Percentiles rank a stretch among this genome's conserved stretches.
Conservation (phyloP, 495 filamentous ascomycete species). For the Penicillium angulare region DNA sequence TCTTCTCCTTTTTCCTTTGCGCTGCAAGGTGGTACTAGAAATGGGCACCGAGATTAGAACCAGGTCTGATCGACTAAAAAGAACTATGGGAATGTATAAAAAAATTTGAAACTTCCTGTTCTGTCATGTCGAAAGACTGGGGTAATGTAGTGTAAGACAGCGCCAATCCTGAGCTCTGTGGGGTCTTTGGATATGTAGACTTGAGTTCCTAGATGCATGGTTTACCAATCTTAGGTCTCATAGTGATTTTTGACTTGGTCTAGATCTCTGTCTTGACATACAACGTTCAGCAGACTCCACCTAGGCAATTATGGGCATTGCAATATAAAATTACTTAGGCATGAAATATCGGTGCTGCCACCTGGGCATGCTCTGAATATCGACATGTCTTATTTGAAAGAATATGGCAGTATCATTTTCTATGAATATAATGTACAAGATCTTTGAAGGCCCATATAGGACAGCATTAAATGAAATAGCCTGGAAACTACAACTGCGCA, state of each 20-base stretch:
- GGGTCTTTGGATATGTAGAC: not conserved
- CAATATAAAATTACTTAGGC: too few relatives aligned
- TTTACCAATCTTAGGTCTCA: too few relatives aligned
- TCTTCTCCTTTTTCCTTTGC: slow-evolving; percentile 8
- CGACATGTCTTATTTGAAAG: not conserved
- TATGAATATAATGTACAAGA: slow-evolving; percentile 11
- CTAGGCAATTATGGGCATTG: too few relatives aligned
- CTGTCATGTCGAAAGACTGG: slow-evolving; percentile 16
- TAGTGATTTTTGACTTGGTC: too few relatives aligned
- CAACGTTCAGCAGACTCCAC: too few relatives aligned
- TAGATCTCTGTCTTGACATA: too few relatives aligned
- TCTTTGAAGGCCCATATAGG: not conserved
- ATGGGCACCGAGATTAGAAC: slow-evolving; percentile 15
- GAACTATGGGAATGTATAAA: slow-evolving; percentile 28
- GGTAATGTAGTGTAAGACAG: slow-evolving; percentile 1
- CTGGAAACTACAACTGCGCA: slow-evolving; percentile 37
- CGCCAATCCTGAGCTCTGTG: not conserved
- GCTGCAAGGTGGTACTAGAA: slow-evolving; percentile 13
- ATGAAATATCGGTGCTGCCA: too few relatives aligned
- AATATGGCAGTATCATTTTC: not conserved
- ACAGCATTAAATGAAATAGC: too few relatives aligned
- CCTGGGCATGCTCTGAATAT: not conserved
- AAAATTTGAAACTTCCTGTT: slow-evolving; percentile 27
- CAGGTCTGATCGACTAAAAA: slow-evolving; percentile 22
- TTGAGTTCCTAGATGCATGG: too few relatives aligned